Conservation (phyloP, 306 rosid genomes). For the Quercus variabilis region DNA sequence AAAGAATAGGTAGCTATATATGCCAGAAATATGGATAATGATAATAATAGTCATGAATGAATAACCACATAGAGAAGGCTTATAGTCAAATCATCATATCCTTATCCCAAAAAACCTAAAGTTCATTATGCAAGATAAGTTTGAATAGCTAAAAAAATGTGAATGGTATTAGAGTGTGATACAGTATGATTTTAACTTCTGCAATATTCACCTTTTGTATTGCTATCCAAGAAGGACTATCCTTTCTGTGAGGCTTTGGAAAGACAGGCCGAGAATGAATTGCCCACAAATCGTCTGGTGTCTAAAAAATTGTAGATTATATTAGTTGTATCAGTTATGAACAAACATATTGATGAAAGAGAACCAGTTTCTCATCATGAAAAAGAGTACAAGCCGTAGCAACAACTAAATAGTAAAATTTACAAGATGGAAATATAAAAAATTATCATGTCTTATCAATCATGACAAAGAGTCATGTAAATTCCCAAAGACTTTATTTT, state of each 20-base stretch:
- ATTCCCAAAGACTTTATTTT: background rate
- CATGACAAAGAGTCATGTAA: background rate
- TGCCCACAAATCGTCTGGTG: conserved; percentile 93
- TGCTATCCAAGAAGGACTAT: conserved; percentile 81
- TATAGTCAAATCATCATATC: background rate
- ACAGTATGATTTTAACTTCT: conserved; percentile 13
- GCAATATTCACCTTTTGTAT: conserved; percentile 62
- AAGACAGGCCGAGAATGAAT: conserved; percentile 72
- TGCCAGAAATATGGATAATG: background rate
- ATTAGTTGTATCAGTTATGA: conserved; percentile 18
- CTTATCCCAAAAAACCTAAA: background rate
- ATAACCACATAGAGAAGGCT: background rate
- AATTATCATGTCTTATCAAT: background rate
- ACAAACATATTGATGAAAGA: background rate
- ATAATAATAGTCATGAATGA: background rate
- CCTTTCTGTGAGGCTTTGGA: conserved; percentile 84
- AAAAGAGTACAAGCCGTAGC: background rate
- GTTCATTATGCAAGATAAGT: background rate
- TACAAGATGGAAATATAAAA: background rate
- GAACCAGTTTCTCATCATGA: conserved; percentile 5
- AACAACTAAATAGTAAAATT: background rate
- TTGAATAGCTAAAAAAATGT: background rate
- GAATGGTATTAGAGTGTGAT: conserved; percentile 1
- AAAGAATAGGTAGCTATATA: background rate
- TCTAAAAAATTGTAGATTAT: conserved; percentile 42